Percentiles rank a stretch among this genome's conserved stretches.
These are phyloP conservation scores for Gastrolobium bilobum DNA, from an alignment of 306 rosid species.

Conservation along the genomic window DNA sequence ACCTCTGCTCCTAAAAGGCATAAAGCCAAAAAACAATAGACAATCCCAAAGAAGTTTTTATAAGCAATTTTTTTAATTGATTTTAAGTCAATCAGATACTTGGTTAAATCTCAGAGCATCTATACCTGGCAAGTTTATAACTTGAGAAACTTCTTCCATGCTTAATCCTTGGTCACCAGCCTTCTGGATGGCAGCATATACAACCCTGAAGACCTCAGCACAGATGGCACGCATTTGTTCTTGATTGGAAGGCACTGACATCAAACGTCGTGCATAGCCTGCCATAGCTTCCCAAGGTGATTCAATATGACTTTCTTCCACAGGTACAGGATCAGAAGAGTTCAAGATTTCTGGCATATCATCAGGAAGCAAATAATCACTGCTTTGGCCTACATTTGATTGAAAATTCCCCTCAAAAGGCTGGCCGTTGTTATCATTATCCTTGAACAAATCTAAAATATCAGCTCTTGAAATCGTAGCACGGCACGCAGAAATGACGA, in stretches of 20 bases:
- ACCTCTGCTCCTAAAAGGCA: conserved; percentile 69
- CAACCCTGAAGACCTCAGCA: conserved; percentile 70
- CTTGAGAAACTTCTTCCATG: conserved; percentile 72
- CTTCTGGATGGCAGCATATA: conserved; percentile 78
- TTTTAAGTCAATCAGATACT: conserved; percentile 29
- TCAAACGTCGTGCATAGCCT: conserved; percentile 65
- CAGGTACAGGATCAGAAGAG: conserved; percentile 54
- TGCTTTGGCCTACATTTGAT: conserved; percentile 41
- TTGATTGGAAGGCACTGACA: conserved; percentile 50
- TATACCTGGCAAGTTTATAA: conserved; percentile 75
- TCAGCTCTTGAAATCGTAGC: conserved; percentile 64
- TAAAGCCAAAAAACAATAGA: conserved; percentile 43
- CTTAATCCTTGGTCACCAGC: conserved; percentile 96
- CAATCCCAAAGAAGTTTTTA: conserved; percentile 22
- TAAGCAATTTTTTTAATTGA: conserved; percentile 15
- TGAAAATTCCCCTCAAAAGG: conserved; percentile 48
- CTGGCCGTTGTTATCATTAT: conserved; percentile 52
- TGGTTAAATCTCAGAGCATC: conserved; percentile 37
- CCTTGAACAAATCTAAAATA: conserved; percentile 65
- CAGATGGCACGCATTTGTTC: conserved; percentile 57
- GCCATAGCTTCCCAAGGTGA: conserved; percentile 90
- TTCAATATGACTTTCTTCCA: conserved; percentile 50
- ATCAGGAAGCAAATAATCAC: conserved; percentile 48
- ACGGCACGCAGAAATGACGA: conserved; percentile 60
- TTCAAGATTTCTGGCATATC: conserved; percentile 54